A percentile compares a stretch with the other conserved stretches of the same genome.
Evolutionary conservation across 805 yeast genomes (phyloP).

Genomic region (Zygosaccharomyces gambellarensis): DNA sequence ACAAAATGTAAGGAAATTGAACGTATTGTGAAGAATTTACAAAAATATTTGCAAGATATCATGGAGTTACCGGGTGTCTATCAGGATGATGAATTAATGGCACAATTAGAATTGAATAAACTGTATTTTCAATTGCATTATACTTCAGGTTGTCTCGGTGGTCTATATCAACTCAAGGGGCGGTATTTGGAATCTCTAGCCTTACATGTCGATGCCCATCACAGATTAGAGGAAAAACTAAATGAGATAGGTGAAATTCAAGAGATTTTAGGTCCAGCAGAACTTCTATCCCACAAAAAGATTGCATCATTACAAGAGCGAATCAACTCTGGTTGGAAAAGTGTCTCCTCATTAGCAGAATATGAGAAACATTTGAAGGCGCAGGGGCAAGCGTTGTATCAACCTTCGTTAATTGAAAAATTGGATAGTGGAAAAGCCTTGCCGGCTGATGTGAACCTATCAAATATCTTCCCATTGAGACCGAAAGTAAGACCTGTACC

Average conservation of each 20-base stretch:
- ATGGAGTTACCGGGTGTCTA: constrained; percentile 88
- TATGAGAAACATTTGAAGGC: constrained; percentile 25
- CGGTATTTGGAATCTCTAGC: constrained; percentile 31
- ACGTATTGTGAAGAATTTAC: constrained; percentile 40
- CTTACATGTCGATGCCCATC: constrained; percentile 25
- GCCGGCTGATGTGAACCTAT: constrained; percentile 22
- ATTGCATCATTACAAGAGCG: constrained; percentile 47
- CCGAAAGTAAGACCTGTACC: constrained; percentile 56
- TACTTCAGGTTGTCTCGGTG: constrained; percentile 27
- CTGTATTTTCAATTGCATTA: constrained; percentile 21
- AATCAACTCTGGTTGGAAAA: constrained; percentile 35
- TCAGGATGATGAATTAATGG: constrained; percentile 66
- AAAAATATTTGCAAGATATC: constrained; percentile 51
- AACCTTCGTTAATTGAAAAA: constrained; percentile 40
- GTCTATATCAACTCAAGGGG: constrained; percentile 28
- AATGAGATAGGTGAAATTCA: constrained; percentile 7
- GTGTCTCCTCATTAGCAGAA: constrained; percentile 35
- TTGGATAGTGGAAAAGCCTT: constrained; percentile 16
- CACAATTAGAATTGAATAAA: constrained; percentile 25
- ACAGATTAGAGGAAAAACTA: constrained; percentile 16
- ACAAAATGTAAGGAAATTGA: constrained; percentile 34
- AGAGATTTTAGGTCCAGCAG: constrained; percentile 19
- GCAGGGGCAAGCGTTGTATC: constrained; percentile 9
- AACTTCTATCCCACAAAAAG: constrained; percentile 33
- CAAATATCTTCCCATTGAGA: constrained; percentile 30